phyloP scores from a whole-genome alignment of 1,284 basidiomycete genomes.

The Leucoagaricus sp. region DNA sequence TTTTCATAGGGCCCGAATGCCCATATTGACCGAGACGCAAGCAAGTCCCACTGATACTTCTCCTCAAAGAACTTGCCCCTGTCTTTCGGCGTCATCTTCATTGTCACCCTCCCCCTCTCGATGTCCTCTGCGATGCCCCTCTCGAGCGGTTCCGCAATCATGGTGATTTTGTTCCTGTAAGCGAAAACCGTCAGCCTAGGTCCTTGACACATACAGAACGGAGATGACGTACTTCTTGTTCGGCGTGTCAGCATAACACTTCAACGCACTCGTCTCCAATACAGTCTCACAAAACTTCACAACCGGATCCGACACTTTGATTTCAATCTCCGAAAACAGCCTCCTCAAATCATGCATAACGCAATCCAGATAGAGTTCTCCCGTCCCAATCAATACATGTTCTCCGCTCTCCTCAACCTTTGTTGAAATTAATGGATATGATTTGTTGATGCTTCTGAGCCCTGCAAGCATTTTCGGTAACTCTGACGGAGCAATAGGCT shows the following conservation, averaged over 20 bases:
- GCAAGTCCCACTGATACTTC: slow-evolving; percentile 97
- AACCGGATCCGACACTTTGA: slow-evolving; percentile 99
- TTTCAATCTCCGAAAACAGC: slow-evolving; percentile 97
- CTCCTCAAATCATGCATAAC: slow-evolving; percentile 95
- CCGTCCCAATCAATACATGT: slow-evolving; percentile 95
- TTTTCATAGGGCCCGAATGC: slow-evolving; percentile 98
- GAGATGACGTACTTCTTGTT: slow-evolving; percentile 84
- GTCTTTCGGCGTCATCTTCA: slow-evolving; percentile 93
- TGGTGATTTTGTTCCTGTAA: slow-evolving; percentile 91
- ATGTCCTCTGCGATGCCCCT: slow-evolving; percentile 93
- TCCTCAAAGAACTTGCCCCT: slow-evolving; percentile 93
- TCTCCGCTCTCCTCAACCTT: slow-evolving; percentile 99
- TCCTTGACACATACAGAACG: slow-evolving; percentile 6
- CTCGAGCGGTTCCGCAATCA: slow-evolving; percentile 97
- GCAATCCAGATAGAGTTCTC: slow-evolving; percentile 96
- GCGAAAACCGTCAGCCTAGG: slow-evolving; percentile 15
- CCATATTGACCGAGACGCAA: slow-evolving; percentile 98
- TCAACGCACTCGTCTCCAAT: slow-evolving; percentile 95
- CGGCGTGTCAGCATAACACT: slow-evolving; percentile 98
- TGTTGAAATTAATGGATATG: slow-evolving; percentile 91
- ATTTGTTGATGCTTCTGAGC: slow-evolving; percentile 95
- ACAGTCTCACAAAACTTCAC: slow-evolving; percentile 99
- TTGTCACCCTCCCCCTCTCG: slow-evolving; percentile 87
- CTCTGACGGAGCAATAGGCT: slow-evolving; percentile 97
- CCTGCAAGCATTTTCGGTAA: slow-evolving; percentile 99